Evolutionary conservation across 2,329 filamentous ascomycete species (phyloP), one percentile per base, ranked within the genome.

Genomic region (Ascochyta clinopodiicola): DNA sequence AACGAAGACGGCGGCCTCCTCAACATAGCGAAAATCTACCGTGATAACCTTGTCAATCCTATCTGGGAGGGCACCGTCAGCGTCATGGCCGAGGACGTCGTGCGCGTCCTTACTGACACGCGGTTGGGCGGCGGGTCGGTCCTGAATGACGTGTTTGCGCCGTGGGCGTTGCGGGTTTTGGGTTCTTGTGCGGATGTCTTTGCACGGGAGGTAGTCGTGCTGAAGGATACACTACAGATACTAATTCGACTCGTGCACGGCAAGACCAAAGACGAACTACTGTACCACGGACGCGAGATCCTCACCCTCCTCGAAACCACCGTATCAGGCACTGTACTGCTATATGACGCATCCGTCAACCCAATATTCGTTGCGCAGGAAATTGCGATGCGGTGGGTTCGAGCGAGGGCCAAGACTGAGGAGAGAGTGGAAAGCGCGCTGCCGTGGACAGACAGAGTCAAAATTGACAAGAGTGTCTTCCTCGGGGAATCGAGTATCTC

Each of bases 61-160:
- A 90, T 91, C 44, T 90, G 87, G 86, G 88, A 90, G 71, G 87
- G 88, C 1, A 91, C 89, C 0, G 90, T 88, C 0, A 88, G 90
- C 64, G 86, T 92, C 6, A 78, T 92, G 51, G 84, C 85, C 4
- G 79, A 79, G 35, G 81, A 84, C 59, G 71, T 81, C 5, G 73
- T 82, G 25, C 71, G 81, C 0, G 77, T 81, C 3, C 58, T 80
- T n/a, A 51, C 54, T 2, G 70, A 73, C 7, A 77, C 76, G 51
- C 62, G 72, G 0, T 34, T 71, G 12, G 67, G 66, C 4, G 52
- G 53, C 8, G 69, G 70, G 9, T 47, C 67, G n/a, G 40, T 68
- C 12, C n/a, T 71, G 1, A 36, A 47, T 0, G 67, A 58, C 19
- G 37, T 67, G 0, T 64, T 73, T 15, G 54, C 31, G 3, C 60